Base-by-base conservation (phyloP, 495 filamentous ascomycete genomes). In the Aspergillus egyptiacus region DNA sequence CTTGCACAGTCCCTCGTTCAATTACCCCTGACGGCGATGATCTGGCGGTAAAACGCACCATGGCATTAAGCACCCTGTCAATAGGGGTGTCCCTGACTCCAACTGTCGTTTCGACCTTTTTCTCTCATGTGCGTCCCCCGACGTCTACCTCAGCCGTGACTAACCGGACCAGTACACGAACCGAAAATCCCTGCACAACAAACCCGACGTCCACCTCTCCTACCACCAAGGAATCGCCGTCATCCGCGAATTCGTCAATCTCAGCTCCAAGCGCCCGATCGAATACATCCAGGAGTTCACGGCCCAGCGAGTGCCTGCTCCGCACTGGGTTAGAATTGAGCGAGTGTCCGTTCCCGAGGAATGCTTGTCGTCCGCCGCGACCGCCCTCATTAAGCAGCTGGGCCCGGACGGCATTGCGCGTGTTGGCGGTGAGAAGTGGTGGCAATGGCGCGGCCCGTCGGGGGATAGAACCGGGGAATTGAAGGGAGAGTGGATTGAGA, bases 151-250 rank as follows among this genome's bases (percentile, higher is more conserved):
- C 50, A 47, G 22, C 2, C 36, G 19, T 37, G 6, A 32, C 27
- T 44, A 30, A 44, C 18, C 17, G 3, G 4, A 22, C 14, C 42
- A 94, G 89, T 97, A 91, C 60, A 69, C 93, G 45, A 81, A 94
- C 58, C 85, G 85, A 42, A 88, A 84, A 58, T 73, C 80, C 3
- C 75, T 84, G 8, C 81, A 75, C 46, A 75, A 86, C 46, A 89
- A 88, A 43, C 91, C 90, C 1, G 91, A 84, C 17, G 82, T 85
- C 1, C 88, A 91, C 58, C 80, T 97, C 52, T 89, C 89, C 19
- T 97, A 97, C 64, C 86, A 96, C 57, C 85, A 95, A 67, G 90
- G 89, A n/a, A 75, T 97, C n/a, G 77, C 84, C 23, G 74, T 96
- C 17, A 82, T 96, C 51, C 86, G 87, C 39, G 81, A 82, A 28